Evolutionary conservation across 2,329 filamentous ascomycete species (phyloP).

Genomic region (Diplodia intermedia): DNA sequence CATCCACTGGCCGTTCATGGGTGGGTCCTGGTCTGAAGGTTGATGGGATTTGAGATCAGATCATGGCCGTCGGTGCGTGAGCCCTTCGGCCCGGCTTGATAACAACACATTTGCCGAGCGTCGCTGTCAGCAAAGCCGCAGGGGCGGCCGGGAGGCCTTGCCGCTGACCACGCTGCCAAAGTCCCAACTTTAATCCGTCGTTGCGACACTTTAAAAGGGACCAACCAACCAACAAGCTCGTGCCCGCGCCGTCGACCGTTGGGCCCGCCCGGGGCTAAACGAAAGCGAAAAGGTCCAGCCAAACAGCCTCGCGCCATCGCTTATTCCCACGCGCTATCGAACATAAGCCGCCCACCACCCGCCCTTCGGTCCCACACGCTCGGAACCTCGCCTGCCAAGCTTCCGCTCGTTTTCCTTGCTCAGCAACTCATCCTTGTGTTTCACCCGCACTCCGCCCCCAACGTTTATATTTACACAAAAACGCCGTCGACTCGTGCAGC

Average conservation of each 20-base stretch:
- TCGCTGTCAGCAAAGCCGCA: background rate
- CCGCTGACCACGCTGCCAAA: too few species aligned
- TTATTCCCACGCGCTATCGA: too few species aligned
- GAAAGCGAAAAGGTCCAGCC: background rate
- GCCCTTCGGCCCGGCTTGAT: background rate
- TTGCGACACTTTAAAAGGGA: too few species aligned
- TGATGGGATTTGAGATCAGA: background rate
- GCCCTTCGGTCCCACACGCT: background rate
- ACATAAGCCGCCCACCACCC: too few species aligned
- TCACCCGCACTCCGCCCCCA: background rate
- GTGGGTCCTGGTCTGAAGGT: background rate
- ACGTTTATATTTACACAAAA: background rate
- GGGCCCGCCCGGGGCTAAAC: background rate
- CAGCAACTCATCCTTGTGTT: background rate
- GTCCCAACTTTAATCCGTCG: too few species aligned
- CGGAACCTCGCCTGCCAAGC: slow-evolving; percentile 23
- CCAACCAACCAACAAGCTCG: background rate
- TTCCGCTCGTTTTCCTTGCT: background rate
- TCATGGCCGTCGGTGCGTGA: background rate
- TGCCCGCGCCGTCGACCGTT: slow-evolving; percentile 4
- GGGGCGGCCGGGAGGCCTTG: too few species aligned
- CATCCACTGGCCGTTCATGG: background rate
- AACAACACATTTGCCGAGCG: background rate
- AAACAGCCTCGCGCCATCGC: too few species aligned
- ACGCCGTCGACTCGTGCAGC: background rate